Conservation (phyloP, 1,139 yeast species). For the Suhomyces taliae region DNA sequence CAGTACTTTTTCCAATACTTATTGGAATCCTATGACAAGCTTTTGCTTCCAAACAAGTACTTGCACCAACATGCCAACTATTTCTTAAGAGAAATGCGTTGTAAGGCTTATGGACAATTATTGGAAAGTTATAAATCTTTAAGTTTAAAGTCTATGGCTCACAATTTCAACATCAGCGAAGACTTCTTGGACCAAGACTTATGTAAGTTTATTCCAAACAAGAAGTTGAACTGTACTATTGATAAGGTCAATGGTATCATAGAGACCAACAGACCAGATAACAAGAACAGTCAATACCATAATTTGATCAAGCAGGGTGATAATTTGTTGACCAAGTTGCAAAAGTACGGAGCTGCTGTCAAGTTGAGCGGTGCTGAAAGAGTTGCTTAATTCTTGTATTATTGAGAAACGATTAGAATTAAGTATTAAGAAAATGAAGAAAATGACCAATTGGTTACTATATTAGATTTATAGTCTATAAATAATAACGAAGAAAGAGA, state of each 20-base stretch:
- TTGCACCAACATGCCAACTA: constrained; percentile 76
- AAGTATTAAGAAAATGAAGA: too few relatives aligned
- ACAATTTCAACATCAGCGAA: constrained; percentile 82
- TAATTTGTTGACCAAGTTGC: constrained; percentile 85
- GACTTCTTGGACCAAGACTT: constrained; percentile 83
- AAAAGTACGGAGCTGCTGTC: constrained; percentile 96
- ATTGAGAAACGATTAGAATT: too few relatives aligned
- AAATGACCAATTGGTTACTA: too few relatives aligned
- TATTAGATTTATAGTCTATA: too few relatives aligned
- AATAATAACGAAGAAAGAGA: too few relatives aligned
- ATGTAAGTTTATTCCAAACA: constrained; percentile 88
- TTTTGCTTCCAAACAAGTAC: constrained; percentile 73
- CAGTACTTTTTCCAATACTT: constrained; percentile 75
- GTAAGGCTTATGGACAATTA: constrained; percentile 92
- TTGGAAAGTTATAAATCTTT: constrained; percentile 92
- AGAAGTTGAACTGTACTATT: constrained; percentile 90
- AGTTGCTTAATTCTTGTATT: constrained; percentile 25
- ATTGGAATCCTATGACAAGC: constrained; percentile 74
- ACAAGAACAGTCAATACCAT: constrained; percentile 92
- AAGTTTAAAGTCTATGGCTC: constrained; percentile 90
- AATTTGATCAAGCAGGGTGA: constrained; percentile 90
- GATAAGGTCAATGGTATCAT: constrained; percentile 95
- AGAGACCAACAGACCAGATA: constrained; percentile 94
- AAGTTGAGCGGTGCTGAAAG: constrained; percentile 90
- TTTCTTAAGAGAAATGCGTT: constrained; percentile 88